Percentiles rank a stretch among this genome's conserved stretches.
phyloP scores from a whole-genome alignment of 1,284 basidiomycete genomes.

The Leccinum holopus region DNA sequence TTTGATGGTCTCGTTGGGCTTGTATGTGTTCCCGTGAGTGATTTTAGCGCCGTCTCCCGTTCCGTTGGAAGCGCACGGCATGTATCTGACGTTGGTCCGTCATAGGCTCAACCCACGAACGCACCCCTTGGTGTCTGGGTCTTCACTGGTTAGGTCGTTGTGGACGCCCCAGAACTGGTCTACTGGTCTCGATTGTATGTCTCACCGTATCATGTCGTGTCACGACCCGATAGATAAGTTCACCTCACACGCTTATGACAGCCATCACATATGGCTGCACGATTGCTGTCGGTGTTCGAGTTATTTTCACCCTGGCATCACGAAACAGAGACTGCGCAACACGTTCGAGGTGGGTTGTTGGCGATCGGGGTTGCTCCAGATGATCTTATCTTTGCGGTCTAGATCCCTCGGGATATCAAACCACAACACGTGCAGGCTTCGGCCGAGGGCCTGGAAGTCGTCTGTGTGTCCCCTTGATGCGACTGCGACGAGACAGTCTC shows the following conservation, averaged over 20 bases:
- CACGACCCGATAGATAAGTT: conserved; percentile 1
- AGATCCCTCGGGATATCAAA: conserved; percentile 77
- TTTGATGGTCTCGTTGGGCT: conserved; percentile 64
- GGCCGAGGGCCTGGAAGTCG: conserved; percentile 65
- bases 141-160: conserved; percentile 66
- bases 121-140: conserved; percentile 44
- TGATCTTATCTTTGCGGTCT: conserved; percentile 6
- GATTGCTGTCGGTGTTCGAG: conserved; percentile 89
- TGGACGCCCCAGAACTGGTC: conserved; percentile 70
- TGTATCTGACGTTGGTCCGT: neutral
- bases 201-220: neutral
- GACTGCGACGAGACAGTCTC: conserved; percentile 3
- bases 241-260: conserved; percentile 27
- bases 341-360: conserved; percentile 67
- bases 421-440: conserved; percentile 63
- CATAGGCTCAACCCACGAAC: neutral
- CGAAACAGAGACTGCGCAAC: conserved; percentile 87
- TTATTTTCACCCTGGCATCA: conserved; percentile 81
- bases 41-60: neutral
- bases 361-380: neutral
- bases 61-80: neutral
- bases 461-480: conserved; percentile 44
- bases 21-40: conserved; percentile 48
- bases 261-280: conserved; percentile 71
- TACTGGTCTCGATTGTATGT: conserved; percentile 70